Base-by-base conservation (phyloP, 208 protist species). In the Sergeia podlipaevii region DNA sequence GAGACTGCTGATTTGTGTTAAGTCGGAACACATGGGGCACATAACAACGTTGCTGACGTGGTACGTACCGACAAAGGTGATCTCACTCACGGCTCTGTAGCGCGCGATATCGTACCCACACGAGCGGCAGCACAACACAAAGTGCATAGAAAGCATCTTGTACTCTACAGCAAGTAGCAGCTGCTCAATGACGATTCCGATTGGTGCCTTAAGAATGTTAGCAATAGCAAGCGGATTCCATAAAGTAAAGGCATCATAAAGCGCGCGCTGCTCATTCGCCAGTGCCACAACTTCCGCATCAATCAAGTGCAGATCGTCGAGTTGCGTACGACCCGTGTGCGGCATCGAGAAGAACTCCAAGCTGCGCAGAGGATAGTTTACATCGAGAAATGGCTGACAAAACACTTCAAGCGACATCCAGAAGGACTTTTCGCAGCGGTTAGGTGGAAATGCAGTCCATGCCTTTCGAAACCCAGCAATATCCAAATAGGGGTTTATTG, bases 21-120 rank as follows among this genome's bases (percentile, higher is more conserved):
- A 52, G 29, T 89, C 81, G 0, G 85, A 85, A 48, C 85, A 93
- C 62, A 89, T 80, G 11, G 85, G 85, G 44, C 85, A 93, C 21
- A 65, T 65, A 42, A 81, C 74, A 8, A 68, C 62, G 62, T 93
- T 93, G 7, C 48, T 58, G 18, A 70, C 68, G 65, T 85, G 76
- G 57, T 79, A 92, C 11, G 80, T 83, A 8, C 72, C 70, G 2
- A 62, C 48, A 34, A 93, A 89, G 4, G 64, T 57, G 21, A 90
- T 78, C 24, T 89, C 77, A 49, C 72, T 80, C 15, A 93, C 72
- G 39, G 57, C 52, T 5, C 48, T 46, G 34, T 71, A 75, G 57
- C 74, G 78, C 4, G 67, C 50, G 51, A 93, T 78, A 58, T 93
- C 80, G 54, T 70, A 88, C 1, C 70, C 82, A 52, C 85, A 93